phyloP scores from a whole-genome alignment of 352 stramenopile genomes.

The Pythium biforme region DNA sequence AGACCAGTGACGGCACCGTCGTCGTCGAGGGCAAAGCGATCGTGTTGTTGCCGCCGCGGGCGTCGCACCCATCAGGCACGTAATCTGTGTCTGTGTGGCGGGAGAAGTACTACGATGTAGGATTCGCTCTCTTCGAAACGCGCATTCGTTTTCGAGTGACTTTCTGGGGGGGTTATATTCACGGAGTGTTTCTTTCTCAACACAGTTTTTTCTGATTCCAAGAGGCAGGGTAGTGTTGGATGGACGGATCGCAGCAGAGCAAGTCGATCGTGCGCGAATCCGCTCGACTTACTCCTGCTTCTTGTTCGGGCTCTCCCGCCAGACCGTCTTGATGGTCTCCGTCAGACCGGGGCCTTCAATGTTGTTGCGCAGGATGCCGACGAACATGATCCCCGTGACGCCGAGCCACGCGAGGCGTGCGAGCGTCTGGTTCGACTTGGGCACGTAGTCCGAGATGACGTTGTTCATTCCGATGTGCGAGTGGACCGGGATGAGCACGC shows the following conservation, averaged over 20 bases:
- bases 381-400: conserved; percentile 74
- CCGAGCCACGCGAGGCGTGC: conserved; percentile 67
- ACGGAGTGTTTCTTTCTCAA: not conserved
- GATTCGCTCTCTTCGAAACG: no score
- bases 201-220: not conserved
- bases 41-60: conserved; percentile 46
- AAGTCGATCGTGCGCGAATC: not conserved
- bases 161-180: conserved; percentile 17
- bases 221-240: not conserved
- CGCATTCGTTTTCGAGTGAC: not conserved
- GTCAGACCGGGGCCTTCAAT: conserved; percentile 81
- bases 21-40: conserved; percentile 67
- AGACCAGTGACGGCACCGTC: conserved; percentile 42
- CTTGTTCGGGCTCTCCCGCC: conserved; percentile 75
- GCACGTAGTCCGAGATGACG: conserved; percentile 94
- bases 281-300: conserved; percentile 38
- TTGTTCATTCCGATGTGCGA: conserved; percentile 94
- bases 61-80: not conserved
- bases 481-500: conserved; percentile 86
- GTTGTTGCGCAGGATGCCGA: conserved; percentile 85
- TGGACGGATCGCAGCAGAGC: not conserved
- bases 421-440: conserved; percentile 66
- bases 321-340: conserved; percentile 86
- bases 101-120: no score
- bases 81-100: no score